Evolutionary conservation across 164 flowering plant genomes (phyloP), one percentile per base, ranked within the genome.

Genomic region (Macadamia integrifolia): DNA sequence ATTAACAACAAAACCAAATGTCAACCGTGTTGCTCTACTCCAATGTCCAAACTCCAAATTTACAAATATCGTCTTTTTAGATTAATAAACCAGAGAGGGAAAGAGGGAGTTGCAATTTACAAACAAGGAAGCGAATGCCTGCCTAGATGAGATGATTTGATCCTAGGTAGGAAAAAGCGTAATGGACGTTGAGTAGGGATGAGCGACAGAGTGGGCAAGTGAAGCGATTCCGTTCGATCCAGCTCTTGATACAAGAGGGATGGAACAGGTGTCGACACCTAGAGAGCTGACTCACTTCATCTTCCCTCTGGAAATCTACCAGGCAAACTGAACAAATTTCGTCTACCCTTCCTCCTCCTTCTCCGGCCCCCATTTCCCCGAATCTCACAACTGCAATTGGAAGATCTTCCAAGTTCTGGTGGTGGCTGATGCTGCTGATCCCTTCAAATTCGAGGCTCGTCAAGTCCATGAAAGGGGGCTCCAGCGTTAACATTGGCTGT

Each of bases 161-260:
- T 23, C 23, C 23, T 23, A 23, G 23, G 0, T 23, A 23, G 23
- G 23, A 23, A 23, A 23, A 23, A 23, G 23, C 23, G 23, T 23
- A 23, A 23, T 23, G 23, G 23, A 23, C 23, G 23, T 23, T 23
- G 23, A 23, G 23, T 23, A 66, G 53, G 32, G n/a, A 44, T 1
- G 75, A 72, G 12, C 75, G 30, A 58, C 75, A 72, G 42, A 72
- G 71, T 6, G 75, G 75, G n/a, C 75, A 72, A 6, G 71, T 62
- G 71, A 67, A 68, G 8, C 12, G 67, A 57, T 67, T 18, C 1
- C 62, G 48, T 5, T 67, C 57, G 31, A 66, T 28, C 75, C 75
- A 72, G 43, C 64, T 67, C 60, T 29, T 23, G 32, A 72, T 66
- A 58, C 71, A 72, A 6, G 6, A 46, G 6, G 14, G 4, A 9